phyloP scores from a whole-genome alignment of 2,329 filamentous ascomycete species.

The Whalleya microplaca region DNA sequence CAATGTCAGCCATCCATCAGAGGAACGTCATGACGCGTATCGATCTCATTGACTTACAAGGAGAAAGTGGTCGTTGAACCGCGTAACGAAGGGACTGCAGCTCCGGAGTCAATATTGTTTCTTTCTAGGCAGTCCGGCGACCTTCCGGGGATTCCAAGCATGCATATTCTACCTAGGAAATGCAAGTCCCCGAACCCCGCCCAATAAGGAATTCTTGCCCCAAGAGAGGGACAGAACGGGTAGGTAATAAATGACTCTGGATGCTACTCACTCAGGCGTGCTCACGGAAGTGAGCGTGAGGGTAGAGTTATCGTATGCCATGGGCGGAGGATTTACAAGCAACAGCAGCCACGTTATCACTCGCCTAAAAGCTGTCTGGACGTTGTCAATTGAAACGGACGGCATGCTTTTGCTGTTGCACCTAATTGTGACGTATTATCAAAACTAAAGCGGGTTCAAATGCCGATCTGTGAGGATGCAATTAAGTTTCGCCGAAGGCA shows the following conservation, averaged over 20 bases:
- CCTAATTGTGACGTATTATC: constrained; percentile 15
- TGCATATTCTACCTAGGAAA: too few species aligned
- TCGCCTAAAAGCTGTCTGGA: constrained; percentile 23
- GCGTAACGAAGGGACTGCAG: constrained; percentile 35
- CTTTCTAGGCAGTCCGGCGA: too few species aligned
- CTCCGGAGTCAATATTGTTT: too few species aligned
- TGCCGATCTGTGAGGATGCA: constrained; percentile 14
- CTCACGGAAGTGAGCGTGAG: constrained; percentile 36
- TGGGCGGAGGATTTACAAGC: constrained; percentile 17
- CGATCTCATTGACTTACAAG: constrained; percentile 25
- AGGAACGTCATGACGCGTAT: neutral
- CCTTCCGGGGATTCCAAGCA: too few species aligned
- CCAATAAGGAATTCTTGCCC: too few species aligned
- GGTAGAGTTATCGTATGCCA: constrained; percentile 35
- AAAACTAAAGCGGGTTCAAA: constrained; percentile 14
- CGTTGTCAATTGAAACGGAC: constrained; percentile 21
- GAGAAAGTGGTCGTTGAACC: constrained; percentile 31
- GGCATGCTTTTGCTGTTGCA: constrained; percentile 8
- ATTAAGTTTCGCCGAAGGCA: constrained; percentile 13
- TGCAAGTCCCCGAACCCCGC: too few species aligned
- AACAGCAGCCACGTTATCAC: constrained; percentile 27
- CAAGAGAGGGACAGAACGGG: too few species aligned
- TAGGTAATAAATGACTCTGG: too few species aligned
- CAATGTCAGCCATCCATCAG: constrained; percentile 5
- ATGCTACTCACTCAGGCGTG: too few species aligned